A percentile compares a stretch with the other conserved stretches of the same genome.
These are phyloP conservation scores for Rhizopus delemar DNA, from an alignment of 371 early-diverging fungal species.

Conservation along the genomic window DNA sequence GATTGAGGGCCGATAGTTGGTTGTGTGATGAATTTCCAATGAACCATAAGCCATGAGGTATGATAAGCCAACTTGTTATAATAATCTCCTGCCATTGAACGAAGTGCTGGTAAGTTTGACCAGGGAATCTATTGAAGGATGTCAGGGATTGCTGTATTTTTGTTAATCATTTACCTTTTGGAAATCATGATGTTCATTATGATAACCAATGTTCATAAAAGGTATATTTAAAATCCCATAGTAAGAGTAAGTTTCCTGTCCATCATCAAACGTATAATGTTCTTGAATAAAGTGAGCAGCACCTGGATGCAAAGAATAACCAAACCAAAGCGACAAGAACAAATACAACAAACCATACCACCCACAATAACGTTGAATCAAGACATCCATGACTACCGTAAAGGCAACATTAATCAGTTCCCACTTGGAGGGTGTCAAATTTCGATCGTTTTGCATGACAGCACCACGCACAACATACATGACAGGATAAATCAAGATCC, in stretches of 20 bases:
- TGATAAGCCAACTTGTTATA: slow-evolving; percentile 86
- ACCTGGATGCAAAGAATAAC: slow-evolving; percentile 92
- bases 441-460: slow-evolving; percentile 65
- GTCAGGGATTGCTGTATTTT: background rate
- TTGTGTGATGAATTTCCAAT: slow-evolving; percentile 75
- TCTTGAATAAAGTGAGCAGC: slow-evolving; percentile 98
- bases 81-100: slow-evolving; percentile 84
- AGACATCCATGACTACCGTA: slow-evolving; percentile 60
- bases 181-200: slow-evolving; percentile 99
- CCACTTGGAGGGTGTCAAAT: slow-evolving; percentile 71
- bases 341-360: slow-evolving; percentile 74
- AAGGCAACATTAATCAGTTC: slow-evolving; percentile 80
- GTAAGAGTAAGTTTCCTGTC: slow-evolving; percentile 97
- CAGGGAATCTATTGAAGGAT: slow-evolving; percentile 72
- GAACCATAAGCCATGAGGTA: slow-evolving; percentile 87
- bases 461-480: slow-evolving; percentile 90
- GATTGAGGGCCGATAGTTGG: slow-evolving; percentile 62
- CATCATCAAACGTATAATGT: slow-evolving; percentile 94
- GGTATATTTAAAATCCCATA: slow-evolving; percentile 88
- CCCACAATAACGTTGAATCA: slow-evolving; percentile 68
- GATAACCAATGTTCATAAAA: slow-evolving; percentile 89
- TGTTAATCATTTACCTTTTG: slow-evolving; percentile 51
- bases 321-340: slow-evolving; percentile 79
- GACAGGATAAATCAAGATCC: slow-evolving; percentile 85
- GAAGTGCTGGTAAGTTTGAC: slow-evolving; percentile 83